Conservation (phyloP, 2,329 filamentous ascomycete species). For the Colletotrichum sp. region DNA sequence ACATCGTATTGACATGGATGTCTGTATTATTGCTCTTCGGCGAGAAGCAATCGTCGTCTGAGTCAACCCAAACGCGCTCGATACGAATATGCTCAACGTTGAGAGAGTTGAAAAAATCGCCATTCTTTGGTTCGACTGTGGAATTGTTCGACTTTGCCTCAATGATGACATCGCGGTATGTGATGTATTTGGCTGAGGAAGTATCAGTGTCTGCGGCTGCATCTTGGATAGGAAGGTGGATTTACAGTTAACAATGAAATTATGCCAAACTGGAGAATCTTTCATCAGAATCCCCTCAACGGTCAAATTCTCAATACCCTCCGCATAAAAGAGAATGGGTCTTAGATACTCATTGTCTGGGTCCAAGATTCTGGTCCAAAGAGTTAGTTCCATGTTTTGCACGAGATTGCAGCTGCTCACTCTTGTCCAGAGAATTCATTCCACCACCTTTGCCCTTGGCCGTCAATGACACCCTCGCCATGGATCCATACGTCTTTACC, state of each 20-base stretch:
- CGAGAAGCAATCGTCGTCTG: slow-evolving; percentile 65
- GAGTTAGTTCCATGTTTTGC: background rate
- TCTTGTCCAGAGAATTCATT: slow-evolving; percentile 45
- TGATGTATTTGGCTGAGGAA: slow-evolving; percentile 48
- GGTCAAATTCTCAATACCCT: slow-evolving; percentile 63
- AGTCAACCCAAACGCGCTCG: slow-evolving; percentile 54
- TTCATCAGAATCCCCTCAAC: slow-evolving; percentile 64
- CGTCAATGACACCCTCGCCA: slow-evolving; percentile 61
- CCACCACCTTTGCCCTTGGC: slow-evolving; percentile 54
- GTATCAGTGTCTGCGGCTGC: background rate
- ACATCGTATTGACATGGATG: slow-evolving; percentile 62
- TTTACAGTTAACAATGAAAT: slow-evolving; percentile 61
- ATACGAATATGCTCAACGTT: slow-evolving; percentile 60
- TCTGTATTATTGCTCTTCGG: slow-evolving; percentile 66
- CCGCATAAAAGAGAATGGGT: slow-evolving; percentile 65
- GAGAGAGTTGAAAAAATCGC: slow-evolving; percentile 65
- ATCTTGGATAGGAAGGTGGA: background rate
- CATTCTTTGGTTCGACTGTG: slow-evolving; percentile 58
- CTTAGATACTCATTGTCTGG: slow-evolving; percentile 60
- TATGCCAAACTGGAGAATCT: slow-evolving; percentile 69
- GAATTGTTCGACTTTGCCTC: slow-evolving; percentile 56
- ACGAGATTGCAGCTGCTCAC: background rate
- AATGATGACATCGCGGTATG: slow-evolving; percentile 57
- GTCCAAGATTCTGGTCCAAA: slow-evolving; percentile 45
- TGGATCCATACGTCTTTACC: slow-evolving; percentile 66